Conservation (phyloP, 148 eudicot genomes). For the Mesembryanthemum crystallinum region DNA sequence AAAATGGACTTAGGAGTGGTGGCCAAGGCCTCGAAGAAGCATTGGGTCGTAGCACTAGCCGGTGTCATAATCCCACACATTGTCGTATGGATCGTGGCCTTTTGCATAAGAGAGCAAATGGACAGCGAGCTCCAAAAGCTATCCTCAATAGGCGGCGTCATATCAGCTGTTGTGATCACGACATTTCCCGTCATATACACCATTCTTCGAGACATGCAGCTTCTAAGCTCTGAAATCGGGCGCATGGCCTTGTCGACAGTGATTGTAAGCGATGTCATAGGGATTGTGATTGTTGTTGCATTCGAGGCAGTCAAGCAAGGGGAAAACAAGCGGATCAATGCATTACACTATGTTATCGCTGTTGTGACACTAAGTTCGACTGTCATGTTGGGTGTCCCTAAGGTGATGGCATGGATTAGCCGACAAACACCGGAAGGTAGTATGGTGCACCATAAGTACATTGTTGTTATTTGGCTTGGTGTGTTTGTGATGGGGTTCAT, state of each 20-base stretch:
- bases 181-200: conserved; percentile 67
- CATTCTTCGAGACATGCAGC: conserved; percentile 61
- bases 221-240: conserved; percentile 78
- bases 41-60: conserved; percentile 42
- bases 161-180: conserved; percentile 47
- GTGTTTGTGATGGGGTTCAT: conserved; percentile 41
- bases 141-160: conserved; percentile 53
- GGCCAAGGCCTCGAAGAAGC: conserved; percentile 46
- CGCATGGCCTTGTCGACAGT: conserved; percentile 55
- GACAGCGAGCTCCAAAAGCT: conserved; percentile 36
- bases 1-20: conserved; percentile 60
- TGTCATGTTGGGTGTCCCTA: conserved; percentile 41
- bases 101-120: conserved; percentile 34
- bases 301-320: conserved; percentile 69
- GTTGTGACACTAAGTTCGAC: conserved; percentile 9
- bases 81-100: conserved; percentile 23
- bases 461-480: conserved; percentile 42
- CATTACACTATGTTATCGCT: conserved; percentile 38
- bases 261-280: conserved; percentile 52
- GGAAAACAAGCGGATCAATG: conserved; percentile 33
- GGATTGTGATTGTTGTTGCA: conserved; percentile 35
- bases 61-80: conserved; percentile 42
- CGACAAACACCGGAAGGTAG: conserved; percentile 56
- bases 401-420: conserved; percentile 53
- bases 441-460: conserved; percentile 47